Conservation (phyloP, 2,329 filamentous ascomycete genomes). For the Colletotrichum incanum region DNA sequence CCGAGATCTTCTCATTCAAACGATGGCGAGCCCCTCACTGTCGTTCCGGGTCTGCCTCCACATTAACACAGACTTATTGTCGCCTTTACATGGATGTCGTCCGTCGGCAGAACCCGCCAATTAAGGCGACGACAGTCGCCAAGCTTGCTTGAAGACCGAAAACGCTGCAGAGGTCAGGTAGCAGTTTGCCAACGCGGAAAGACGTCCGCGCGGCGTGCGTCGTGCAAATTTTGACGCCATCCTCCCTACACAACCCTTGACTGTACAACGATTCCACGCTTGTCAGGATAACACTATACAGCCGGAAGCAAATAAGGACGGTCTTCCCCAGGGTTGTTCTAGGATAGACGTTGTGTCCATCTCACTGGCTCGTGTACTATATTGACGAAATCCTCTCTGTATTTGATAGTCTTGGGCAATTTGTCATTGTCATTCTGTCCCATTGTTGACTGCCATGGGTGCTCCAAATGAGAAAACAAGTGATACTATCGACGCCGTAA, state of each 20-base stretch:
- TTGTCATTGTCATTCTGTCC: background rate
- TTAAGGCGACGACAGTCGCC: background rate
- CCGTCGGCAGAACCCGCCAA: background rate
- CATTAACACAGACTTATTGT: background rate
- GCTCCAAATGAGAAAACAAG: slow-evolving; percentile 10
- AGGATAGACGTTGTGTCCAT: background rate
- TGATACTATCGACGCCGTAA: slow-evolving; percentile 12
- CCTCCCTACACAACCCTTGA: too few relatives aligned
- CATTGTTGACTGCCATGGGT: background rate
- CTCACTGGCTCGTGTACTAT: too few relatives aligned
- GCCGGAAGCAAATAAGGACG: background rate
- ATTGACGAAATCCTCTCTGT: too few relatives aligned
- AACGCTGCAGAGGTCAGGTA: background rate
- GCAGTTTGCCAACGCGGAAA: background rate
- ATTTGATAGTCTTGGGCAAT: too few relatives aligned
- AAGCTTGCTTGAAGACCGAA: background rate
- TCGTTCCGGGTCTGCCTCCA: too few relatives aligned
- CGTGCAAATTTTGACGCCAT: background rate
- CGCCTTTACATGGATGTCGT: background rate
- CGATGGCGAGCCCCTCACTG: too few relatives aligned
- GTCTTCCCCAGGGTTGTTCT: background rate
- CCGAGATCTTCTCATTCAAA: background rate
- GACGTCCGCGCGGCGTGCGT: background rate
- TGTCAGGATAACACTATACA: background rate
- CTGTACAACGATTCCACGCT: background rate